Evolutionary conservation across 73 alveolate species (phyloP).

Genomic region (Diophrys appendiculata): DNA sequence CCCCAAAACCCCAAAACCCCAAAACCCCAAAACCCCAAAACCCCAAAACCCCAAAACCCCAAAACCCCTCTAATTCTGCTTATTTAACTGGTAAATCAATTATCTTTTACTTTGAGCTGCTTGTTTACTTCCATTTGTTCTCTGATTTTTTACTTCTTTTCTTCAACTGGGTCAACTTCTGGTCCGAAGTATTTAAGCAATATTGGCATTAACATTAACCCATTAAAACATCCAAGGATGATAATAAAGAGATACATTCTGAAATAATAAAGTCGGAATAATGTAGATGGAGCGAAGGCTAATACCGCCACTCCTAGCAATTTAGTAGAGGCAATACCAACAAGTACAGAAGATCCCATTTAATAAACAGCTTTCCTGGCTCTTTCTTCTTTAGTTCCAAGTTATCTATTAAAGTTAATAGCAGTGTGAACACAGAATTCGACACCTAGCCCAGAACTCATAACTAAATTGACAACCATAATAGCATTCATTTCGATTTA

Average conservation of each 20-base stretch:
- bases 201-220: conserved; percentile 73
- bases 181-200: conserved; percentile 69
- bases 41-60: too few relatives aligned
- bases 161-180: conserved; percentile 1
- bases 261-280: conserved; percentile 89
- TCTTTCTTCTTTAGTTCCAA: conserved; percentile 81
- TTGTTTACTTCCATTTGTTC: background rate
- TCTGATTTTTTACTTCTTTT: background rate
- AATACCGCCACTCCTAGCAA: conserved; percentile 90
- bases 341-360: conserved; percentile 89
- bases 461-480: conserved; percentile 90
- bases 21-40: too few relatives aligned
- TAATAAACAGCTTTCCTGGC: conserved; percentile 78
- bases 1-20: too few relatives aligned
- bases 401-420: conserved; percentile 75
- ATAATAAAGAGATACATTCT: conserved; percentile 91
- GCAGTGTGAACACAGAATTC: conserved; percentile 94
- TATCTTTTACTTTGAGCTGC: background rate
- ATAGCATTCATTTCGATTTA: conserved; percentile 92
- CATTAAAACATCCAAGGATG: conserved; percentile 87
- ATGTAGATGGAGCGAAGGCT: conserved; percentile 89
- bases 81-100: background rate
- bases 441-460: conserved; percentile 88
- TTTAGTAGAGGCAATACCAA: conserved; percentile 92
- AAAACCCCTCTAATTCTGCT: too few relatives aligned